Base-by-base conservation (phyloP, 2,329 filamentous ascomycete genomes). In the Passalora sequoiae region DNA sequence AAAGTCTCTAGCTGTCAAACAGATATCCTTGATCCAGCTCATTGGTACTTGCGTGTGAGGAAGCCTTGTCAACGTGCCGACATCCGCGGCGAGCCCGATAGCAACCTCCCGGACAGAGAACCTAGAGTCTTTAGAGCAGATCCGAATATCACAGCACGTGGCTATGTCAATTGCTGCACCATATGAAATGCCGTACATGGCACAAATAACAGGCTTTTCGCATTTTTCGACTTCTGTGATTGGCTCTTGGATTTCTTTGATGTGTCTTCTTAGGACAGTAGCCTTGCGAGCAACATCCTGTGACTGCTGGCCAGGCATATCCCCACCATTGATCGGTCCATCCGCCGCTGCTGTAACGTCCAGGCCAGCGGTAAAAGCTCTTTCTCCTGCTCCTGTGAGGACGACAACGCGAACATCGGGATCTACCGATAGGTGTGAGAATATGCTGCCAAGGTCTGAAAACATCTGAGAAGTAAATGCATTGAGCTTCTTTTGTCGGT, bases 141-240 rank as follows among this genome's bases (percentile, higher is more conserved):
- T 69, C 33, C 86, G 77, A 40, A 91, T 76, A 62, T 89, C 86
- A 51, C 80, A 78, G 57, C 80, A 80, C 53, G 77, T 78, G 19
- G 78, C 62, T 0, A 67, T 67, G 61, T 94, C 87, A 48, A 94
- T 83, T n/a, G 81, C 85, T 6, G 94, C 73, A 9, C 89, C 87
- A 54, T 86, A 80, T 3, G 82, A 76, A 54, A 89, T 80, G 25
- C 84, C 89, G 57, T 94, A 86, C 54, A 95, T 68, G 15, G 88
- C 81, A 39, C 80, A 83, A 46, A 97, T 84, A 24, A 96, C 86
- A 48, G 88, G 83, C 69, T 97, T 97, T 68, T 92, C 86, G 67
- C 91, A 97, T 55, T 76, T 81, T 64, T 96, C 91, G 40, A 94
- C 70, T 10, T 81, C 76, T 1, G 74, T 75, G 50, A 98, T 81